Base-by-base conservation (phyloP, 2,329 filamentous ascomycete species). In the Davidsoniella eucalypti region DNA sequence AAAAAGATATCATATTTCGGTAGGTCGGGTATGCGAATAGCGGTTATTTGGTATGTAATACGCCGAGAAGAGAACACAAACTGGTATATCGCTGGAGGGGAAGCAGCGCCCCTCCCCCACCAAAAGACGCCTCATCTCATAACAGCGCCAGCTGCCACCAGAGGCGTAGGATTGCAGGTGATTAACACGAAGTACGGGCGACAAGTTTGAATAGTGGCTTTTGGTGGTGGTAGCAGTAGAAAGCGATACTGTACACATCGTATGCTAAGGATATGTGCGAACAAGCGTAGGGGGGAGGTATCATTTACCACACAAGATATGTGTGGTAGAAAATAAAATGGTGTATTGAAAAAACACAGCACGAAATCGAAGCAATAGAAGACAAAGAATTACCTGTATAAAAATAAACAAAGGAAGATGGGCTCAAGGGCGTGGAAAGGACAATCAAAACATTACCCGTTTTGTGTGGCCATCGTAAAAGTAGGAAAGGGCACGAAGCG, bases 401-500 rank as follows among this genome's bases (percentile, higher is more conserved):
- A 39, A 39, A n/a, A 39, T 16, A 23, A 37, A 17, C 41, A 38
- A 41, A 16, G 17, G 48, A 23, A 8, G 18, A 41, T 26, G 44
- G 43, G 50, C 14, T 29, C 33, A 44, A 52, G 38, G 26, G 36
- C 16, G 26, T 17, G 33, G 41, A 46, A 44, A 21, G 18, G 36
- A 38, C n/a, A 21, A 29, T 17, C 29, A 42, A 26, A 37, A 37
- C 17, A 52, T 52, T 52, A 52, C 50, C 17, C 25, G 47, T 52
- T 52, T 44, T 42, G 45, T 48, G 50, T 49, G 46, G 50, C 45
- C 50, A 52, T 52, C 46, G 29, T 52, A 46, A 49, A 40, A 52
- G 41, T 36, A 47, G 26, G 44, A 39, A 29, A 44, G 48, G 44
- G 40, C 37, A 44, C 45, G 23, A 37, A n/a, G 45, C 50, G 45